Conservation (phyloP, 495 filamentous ascomycete species). For the Neurospora pannonica region DNA sequence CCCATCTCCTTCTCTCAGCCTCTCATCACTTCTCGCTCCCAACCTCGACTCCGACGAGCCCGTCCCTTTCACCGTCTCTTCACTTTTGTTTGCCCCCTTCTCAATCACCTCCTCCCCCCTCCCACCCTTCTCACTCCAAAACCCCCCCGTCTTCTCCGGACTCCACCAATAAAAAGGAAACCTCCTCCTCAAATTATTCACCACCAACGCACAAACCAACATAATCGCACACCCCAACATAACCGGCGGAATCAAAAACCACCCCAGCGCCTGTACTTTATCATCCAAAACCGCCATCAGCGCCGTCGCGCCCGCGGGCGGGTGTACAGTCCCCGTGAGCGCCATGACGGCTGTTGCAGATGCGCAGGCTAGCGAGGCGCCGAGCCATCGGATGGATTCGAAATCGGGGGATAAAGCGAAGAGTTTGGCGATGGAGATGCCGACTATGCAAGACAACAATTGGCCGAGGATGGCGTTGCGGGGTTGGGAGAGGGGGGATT, state of each 20-base stretch:
- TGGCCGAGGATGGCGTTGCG: constrained; percentile 70
- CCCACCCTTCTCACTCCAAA: constrained; percentile 12
- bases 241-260: constrained; percentile 62
- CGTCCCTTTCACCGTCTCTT: constrained; percentile 1
- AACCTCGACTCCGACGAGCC: background rate
- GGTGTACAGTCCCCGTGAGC: constrained; percentile 71
- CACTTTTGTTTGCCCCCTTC: background rate
- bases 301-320: constrained; percentile 82
- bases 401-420: constrained; percentile 52
- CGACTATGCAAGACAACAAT: constrained; percentile 54
- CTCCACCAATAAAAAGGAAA: constrained; percentile 80
- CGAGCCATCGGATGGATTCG: constrained; percentile 51
- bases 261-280: constrained; percentile 51
- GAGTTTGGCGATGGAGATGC: constrained; percentile 57
- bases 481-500: constrained; percentile 78
- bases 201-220: constrained; percentile 51
- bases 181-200: constrained; percentile 69
- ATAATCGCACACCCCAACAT: constrained; percentile 57
- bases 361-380: constrained; percentile 60
- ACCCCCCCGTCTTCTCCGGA: constrained; percentile 30
- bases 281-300: constrained; percentile 62
- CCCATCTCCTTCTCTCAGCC: constrained; percentile 12
- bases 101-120: background rate
- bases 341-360: constrained; percentile 63
- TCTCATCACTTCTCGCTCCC: background rate